Evolutionary conservation across 73 alveolate genomes (phyloP).

Genomic region (Chromera velia): DNA sequence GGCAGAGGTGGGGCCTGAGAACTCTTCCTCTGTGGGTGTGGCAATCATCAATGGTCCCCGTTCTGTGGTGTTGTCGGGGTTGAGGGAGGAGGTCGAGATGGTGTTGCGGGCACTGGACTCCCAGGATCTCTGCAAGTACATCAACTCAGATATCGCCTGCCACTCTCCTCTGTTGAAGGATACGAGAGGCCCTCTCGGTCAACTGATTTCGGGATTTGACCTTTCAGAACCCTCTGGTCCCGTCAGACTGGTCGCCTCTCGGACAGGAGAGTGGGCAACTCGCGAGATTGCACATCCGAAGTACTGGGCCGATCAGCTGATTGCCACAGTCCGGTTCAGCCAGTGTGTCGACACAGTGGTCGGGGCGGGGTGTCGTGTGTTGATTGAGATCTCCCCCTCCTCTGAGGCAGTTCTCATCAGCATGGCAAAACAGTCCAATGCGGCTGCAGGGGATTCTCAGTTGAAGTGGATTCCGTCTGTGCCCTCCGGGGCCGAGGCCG

Average conservation of each 20-base stretch:
- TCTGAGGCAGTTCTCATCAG: not conserved
- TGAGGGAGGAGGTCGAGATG: not conserved
- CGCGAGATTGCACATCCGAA: not conserved
- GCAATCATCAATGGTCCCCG: not conserved
- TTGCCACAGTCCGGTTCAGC: not conserved
- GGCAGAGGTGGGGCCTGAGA: not conserved
- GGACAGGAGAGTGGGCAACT: not conserved
- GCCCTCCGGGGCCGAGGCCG: no score
- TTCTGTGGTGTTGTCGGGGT: not conserved
- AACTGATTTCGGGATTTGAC: not conserved
- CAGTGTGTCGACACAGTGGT: not conserved
- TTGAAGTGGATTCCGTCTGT: not conserved
- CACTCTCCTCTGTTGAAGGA: not conserved
- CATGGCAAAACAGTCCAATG: not conserved
- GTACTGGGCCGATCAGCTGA: not conserved
- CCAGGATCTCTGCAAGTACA: not conserved
- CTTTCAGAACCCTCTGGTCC: not conserved
- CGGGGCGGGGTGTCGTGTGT: not conserved
- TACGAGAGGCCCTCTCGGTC: not conserved
- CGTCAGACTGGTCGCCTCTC: not conserved
- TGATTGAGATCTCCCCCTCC: not conserved
- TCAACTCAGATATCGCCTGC: not conserved
- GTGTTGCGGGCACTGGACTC: not conserved
- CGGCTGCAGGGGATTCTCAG: not conserved
- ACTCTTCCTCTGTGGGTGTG: not conserved